phyloP scores from a whole-genome alignment of 257 asterid species.

The Solanum pinnatisectum region DNA sequence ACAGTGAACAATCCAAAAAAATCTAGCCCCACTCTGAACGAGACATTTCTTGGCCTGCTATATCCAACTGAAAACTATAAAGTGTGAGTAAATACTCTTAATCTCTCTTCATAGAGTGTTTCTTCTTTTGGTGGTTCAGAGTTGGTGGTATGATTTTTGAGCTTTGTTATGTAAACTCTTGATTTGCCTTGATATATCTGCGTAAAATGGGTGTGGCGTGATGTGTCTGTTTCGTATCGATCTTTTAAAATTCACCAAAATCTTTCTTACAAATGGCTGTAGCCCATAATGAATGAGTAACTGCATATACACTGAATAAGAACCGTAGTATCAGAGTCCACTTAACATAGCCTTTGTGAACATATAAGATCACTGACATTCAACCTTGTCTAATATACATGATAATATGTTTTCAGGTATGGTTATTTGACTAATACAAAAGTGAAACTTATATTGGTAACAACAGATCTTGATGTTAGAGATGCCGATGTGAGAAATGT shows the following conservation, averaged over 20 bases:
- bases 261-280: neutral
- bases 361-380: neutral
- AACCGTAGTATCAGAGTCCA: neutral
- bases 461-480: slow-evolving; percentile 92
- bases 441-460: slow-evolving; percentile 92
- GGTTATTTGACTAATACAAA: slow-evolving; percentile 96
- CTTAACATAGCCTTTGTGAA: neutral
- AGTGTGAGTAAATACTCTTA: slow-evolving; percentile 56
- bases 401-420: slow-evolving; percentile 43
- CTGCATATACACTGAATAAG: neutral
- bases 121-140: neutral
- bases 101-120: neutral
- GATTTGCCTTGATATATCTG: neutral
- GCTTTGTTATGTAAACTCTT: neutral
- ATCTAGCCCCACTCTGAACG: slow-evolving; percentile 80
- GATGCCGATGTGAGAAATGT: slow-evolving; percentile 94
- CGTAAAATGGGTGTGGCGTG: neutral
- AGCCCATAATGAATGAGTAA: neutral
- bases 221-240: neutral
- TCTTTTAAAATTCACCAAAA: neutral
- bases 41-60: slow-evolving; percentile 93
- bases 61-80: slow-evolving; percentile 96
- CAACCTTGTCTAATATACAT: neutral
- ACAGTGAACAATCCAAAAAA: slow-evolving; percentile 98
- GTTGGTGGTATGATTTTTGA: neutral